Conservation (phyloP, 306 rosid genomes). For the Cyamopsis tetragonoloba region DNA sequence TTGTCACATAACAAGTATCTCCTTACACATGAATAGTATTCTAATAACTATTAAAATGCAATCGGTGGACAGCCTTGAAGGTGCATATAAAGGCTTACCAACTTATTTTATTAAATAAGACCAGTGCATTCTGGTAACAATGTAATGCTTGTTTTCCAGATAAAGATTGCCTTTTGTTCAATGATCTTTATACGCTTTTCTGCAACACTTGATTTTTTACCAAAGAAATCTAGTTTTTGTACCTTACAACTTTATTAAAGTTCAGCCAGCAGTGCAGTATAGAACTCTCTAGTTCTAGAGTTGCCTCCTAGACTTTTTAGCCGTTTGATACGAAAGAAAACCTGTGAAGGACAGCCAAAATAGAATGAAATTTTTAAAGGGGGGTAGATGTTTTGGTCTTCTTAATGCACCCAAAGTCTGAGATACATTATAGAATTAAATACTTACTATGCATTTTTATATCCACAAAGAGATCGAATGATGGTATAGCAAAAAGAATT, state of each 20-base stretch:
- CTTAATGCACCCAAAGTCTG: background rate
- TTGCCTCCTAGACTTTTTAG: background rate
- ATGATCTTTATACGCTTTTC: background rate
- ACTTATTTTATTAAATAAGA: background rate
- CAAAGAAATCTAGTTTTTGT: background rate
- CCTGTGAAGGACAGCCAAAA: background rate
- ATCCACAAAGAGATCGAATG: background rate
- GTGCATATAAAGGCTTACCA: background rate
- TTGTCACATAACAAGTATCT: background rate
- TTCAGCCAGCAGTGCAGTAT: background rate
- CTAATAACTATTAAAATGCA: background rate
- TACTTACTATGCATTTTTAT: background rate
- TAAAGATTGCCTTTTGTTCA: slow-evolving; percentile 1
- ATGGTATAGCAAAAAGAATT: background rate
- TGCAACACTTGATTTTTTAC: slow-evolving; percentile 4
- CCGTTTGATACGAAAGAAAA: slow-evolving; percentile 3
- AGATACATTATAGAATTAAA: slow-evolving; percentile 3
- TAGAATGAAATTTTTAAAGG: background rate
- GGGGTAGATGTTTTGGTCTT: background rate
- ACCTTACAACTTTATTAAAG: background rate
- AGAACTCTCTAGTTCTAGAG: background rate
- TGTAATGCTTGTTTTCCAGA: background rate
- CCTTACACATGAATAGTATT: slow-evolving; percentile 3
- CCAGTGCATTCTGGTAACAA: background rate
- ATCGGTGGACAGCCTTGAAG: slow-evolving; percentile 14